phyloP scores from a whole-genome alignment of 116 monocot genomes.

The Zostera marina region DNA sequence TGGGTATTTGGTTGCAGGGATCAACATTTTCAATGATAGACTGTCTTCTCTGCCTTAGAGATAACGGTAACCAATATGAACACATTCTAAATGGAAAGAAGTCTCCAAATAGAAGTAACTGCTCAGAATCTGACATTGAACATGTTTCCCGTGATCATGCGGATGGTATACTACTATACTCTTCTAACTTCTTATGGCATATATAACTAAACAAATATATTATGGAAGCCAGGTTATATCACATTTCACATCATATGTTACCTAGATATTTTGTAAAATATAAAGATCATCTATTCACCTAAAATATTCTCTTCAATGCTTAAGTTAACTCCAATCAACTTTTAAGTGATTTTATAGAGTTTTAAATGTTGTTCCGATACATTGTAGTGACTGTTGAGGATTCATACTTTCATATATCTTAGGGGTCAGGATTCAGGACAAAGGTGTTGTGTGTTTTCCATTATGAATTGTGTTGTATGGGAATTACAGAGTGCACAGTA shows the following conservation, averaged over 20 bases:
- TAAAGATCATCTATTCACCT: neutral
- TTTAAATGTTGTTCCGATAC: neutral
- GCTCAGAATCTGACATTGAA: conserved; percentile 22
- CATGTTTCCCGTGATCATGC: neutral
- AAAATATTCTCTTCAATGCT: neutral
- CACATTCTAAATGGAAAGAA: conserved; percentile 1
- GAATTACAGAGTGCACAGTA: too few relatives aligned
- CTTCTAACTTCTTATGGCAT: neutral
- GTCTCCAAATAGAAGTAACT: conserved; percentile 10
- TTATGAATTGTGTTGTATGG: too few relatives aligned
- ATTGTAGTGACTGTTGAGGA: neutral
- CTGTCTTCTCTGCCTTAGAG: conserved; percentile 53
- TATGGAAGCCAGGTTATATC: neutral
- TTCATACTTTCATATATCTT: neutral
- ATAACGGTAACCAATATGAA: conserved; percentile 17
- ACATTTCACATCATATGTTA: too few relatives aligned
- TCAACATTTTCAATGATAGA: conserved; percentile 43
- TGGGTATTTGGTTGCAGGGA: conserved; percentile 53
- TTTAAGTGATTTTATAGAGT: neutral
- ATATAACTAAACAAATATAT: neutral
- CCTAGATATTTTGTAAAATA: too few relatives aligned
- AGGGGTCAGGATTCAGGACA: neutral
- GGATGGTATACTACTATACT: conserved; percentile 1
- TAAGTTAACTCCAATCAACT: neutral
- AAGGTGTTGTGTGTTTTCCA: neutral